phyloP scores from a whole-genome alignment of 169 alveolate genomes.

The Eimeria tenella region DNA sequence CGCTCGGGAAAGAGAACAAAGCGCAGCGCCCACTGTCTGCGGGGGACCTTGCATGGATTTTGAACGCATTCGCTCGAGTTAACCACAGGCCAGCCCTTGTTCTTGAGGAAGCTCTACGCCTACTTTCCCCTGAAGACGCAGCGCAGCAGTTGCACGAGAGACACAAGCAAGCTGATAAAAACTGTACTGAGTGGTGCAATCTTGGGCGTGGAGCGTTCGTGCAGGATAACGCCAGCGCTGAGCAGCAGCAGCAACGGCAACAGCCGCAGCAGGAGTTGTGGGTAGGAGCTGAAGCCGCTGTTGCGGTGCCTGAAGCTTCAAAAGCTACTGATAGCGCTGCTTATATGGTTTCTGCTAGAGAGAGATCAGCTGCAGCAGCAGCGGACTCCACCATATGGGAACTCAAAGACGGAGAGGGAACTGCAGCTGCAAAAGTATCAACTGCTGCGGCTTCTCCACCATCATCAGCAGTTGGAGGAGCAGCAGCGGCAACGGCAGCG shows the following conservation, averaged over 20 bases:
- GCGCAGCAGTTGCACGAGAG: not conserved
- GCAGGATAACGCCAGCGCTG: too few species aligned
- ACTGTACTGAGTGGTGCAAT: not conserved
- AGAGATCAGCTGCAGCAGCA: not conserved
- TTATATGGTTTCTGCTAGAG: not conserved
- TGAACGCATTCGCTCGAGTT: slow-evolving; percentile 28
- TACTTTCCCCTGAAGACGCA: slow-evolving; percentile 23
- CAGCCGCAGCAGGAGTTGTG: slow-evolving; percentile 18
- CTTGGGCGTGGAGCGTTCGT: slow-evolving; percentile 9
- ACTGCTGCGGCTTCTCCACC: not conserved
- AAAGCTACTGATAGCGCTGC: not conserved
- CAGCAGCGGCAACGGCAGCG: not conserved
- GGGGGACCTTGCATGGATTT: not conserved
- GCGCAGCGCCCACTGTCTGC: not conserved
- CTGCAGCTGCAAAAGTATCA: not conserved
- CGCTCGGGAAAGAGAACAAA: not conserved
- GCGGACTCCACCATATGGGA: not conserved
- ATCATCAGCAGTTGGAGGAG: not conserved
- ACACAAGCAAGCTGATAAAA: not conserved
- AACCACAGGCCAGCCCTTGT: not conserved
- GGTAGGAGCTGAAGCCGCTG: not conserved
- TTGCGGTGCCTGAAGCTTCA: not conserved
- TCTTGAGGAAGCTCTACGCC: slow-evolving; percentile 8
- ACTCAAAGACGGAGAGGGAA: not conserved
- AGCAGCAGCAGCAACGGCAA: slow-evolving; percentile 31